Percentiles rank a stretch among this genome's conserved stretches.
These are phyloP conservation scores for Fomitopsis palustris DNA, from an alignment of 1,284 basidiomycete species.

Conservation along the genomic window DNA sequence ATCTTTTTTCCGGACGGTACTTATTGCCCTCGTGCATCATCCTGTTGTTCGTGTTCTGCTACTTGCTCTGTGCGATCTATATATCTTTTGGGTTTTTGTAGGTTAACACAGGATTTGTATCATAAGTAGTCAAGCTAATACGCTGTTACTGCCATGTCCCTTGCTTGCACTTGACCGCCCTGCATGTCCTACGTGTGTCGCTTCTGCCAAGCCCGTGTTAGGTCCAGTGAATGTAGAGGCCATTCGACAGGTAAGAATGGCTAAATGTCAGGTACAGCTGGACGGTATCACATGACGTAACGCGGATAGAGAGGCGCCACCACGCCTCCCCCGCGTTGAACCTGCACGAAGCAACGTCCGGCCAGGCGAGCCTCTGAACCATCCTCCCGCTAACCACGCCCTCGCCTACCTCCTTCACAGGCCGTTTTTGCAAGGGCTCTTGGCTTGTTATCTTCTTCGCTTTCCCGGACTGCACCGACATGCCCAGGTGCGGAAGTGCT, in stretches of 20 bases:
- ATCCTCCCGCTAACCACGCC: background rate
- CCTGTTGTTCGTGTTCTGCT: background rate
- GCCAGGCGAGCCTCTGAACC: background rate
- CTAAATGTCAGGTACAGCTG: background rate
- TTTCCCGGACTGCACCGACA: background rate
- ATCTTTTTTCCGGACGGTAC: background rate
- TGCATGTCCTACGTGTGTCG: background rate
- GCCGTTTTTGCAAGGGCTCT: background rate
- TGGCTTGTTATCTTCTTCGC: background rate
- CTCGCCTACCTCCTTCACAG: background rate
- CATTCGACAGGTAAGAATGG: background rate
- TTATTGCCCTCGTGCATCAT: background rate
- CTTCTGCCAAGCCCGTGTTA: background rate
- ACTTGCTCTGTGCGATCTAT: background rate
- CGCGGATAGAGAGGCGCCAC: background rate
- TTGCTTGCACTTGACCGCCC: background rate
- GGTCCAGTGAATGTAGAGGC: background rate
- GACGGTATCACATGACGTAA: background rate
- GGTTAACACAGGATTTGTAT: background rate
- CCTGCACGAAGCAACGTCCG: background rate
- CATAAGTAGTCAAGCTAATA: slow-evolving; percentile 3
- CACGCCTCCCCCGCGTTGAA: slow-evolving; percentile 1
- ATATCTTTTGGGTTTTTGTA: background rate
- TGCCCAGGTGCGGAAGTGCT: slow-evolving; percentile 2
- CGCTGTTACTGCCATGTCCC: background rate